Evolutionary conservation across 176 grass and related monocot genomes (phyloP).

Genomic region (Avena sativa): DNA sequence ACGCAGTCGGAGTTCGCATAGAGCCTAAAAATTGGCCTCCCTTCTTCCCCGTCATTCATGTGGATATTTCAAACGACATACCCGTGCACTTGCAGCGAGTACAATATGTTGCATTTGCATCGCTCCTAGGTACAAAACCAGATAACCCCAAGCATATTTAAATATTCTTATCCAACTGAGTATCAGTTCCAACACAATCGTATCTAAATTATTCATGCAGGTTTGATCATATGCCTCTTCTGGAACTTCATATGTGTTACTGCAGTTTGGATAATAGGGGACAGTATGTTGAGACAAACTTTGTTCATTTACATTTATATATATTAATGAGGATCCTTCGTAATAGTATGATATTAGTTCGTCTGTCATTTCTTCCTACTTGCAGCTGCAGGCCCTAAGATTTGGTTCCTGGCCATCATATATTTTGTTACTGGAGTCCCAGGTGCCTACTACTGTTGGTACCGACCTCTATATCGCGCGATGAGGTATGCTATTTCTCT

Average conservation of each 20-base stretch:
- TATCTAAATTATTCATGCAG: constrained; percentile 32
- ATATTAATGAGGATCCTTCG: background rate
- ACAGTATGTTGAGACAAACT: constrained; percentile 35
- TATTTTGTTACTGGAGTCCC: constrained; percentile 79
- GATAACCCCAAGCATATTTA: background rate
- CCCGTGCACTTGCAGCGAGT: constrained; percentile 68
- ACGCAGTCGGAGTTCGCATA: constrained; percentile 58
- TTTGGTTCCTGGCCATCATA: constrained; percentile 88
- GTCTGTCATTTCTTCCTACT: background rate
- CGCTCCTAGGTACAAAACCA: constrained; percentile 61
- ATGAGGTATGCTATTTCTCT: constrained; percentile 63
- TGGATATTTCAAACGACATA: constrained; percentile 75
- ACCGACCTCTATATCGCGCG: constrained; percentile 81
- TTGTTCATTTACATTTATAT: background rate
- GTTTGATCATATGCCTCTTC: constrained; percentile 64
- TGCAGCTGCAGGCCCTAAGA: constrained; percentile 67
- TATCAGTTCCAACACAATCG: background rate
- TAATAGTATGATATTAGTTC: background rate
- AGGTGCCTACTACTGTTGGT: constrained; percentile 79
- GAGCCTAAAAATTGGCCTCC: constrained; percentile 75
- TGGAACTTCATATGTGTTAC: constrained; percentile 72
- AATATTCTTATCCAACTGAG: background rate
- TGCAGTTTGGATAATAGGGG: constrained; percentile 53
- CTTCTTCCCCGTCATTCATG: constrained; percentile 76
- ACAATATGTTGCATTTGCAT: constrained; percentile 75